Evolutionary conservation across 169 alveolate genomes (phyloP).

Genomic region (Plasmodium cynomolgi): DNA sequence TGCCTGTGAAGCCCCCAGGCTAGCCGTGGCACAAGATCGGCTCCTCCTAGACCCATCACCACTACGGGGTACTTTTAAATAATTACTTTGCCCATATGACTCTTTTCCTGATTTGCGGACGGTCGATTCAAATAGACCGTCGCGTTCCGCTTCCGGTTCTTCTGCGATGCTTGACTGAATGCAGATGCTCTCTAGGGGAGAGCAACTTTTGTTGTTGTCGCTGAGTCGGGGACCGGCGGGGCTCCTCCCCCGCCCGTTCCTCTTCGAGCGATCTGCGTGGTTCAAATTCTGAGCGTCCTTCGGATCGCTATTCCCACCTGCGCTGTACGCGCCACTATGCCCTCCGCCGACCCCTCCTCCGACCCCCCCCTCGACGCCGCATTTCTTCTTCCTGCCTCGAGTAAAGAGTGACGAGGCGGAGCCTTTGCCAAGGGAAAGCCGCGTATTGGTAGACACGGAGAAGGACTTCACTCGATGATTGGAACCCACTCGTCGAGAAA

Average conservation of each 20-base stretch:
- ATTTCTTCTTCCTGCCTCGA: background rate
- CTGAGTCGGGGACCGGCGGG: background rate
- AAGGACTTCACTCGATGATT: constrained; percentile 3
- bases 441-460: constrained; percentile 11
- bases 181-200: background rate
- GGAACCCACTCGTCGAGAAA: background rate
- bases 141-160: background rate
- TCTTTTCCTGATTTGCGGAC: background rate
- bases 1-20: background rate
- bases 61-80: background rate
- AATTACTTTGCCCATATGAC: background rate
- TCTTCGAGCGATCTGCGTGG: background rate
- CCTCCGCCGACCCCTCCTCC: background rate
- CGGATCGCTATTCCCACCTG: background rate
- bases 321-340: background rate
- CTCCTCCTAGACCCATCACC: background rate
- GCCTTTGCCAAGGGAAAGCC: constrained; percentile 20
- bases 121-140: background rate
- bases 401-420: background rate
- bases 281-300: background rate
- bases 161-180: background rate
- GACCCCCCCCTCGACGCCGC: background rate
- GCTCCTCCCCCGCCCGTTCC: background rate
- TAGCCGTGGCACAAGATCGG: background rate
- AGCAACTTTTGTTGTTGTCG: background rate